Percentiles rank a stretch among this genome's conserved stretches.
Evolutionary conservation across 129 eudicot genomes (phyloP).

Genomic region (Centaurea solstitialis): DNA sequence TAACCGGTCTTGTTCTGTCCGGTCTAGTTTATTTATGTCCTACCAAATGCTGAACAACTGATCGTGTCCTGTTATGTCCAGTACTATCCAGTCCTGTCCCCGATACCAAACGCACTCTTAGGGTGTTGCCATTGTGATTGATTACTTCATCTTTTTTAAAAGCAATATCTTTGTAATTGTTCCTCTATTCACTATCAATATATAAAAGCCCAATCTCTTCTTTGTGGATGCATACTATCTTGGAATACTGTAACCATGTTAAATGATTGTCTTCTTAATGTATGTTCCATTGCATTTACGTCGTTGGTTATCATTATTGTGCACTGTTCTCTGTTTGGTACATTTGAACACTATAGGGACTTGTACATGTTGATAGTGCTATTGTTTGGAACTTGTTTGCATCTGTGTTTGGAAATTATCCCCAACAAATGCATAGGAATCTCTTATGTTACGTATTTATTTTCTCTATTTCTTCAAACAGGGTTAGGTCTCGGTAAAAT

Average conservation of each 20-base stretch:
- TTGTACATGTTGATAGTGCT: background rate
- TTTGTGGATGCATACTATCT: background rate
- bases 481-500: constrained; percentile 4
- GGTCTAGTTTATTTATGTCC: no score
- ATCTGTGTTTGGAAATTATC: background rate
- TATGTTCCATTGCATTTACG: background rate
- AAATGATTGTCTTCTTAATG: background rate
- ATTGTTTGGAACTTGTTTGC: background rate
- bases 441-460: background rate
- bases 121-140: background rate
- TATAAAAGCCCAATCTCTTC: background rate
- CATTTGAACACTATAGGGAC: background rate
- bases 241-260: background rate
- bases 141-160: no score
- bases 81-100: no score
- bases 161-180: background rate
- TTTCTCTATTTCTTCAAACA: constrained; percentile 5
- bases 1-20: no score
- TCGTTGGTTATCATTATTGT: no score
- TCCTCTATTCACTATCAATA: background rate
- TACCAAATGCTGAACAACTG: no score
- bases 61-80: no score
- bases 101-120: no score
- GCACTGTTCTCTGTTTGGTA: background rate
- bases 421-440: background rate